These are phyloP conservation scores for Sarcodon aspratus DNA, from an alignment of 768 basidiomycete species.

Conservation along the genomic window DNA sequence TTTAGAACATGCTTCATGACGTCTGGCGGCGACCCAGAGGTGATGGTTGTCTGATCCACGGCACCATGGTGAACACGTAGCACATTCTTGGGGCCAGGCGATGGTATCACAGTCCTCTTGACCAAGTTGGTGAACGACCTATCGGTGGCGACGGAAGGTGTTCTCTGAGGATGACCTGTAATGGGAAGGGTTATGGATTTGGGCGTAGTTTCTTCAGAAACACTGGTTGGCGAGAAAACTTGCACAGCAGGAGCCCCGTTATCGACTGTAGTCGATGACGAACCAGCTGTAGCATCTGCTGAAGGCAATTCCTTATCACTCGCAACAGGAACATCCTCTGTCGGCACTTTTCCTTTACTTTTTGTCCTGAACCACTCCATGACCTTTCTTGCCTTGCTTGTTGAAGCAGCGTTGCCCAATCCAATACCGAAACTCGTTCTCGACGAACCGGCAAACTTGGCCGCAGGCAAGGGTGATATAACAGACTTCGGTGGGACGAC, in stretches of 20 bases:
- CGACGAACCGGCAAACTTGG: slow-evolving; percentile 14
- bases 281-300: not conserved
- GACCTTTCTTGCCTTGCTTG: slow-evolving; percentile 87
- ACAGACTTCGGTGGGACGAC: slow-evolving; percentile 6
- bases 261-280: slow-evolving; percentile 7
- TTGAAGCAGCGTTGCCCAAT: slow-evolving; percentile 48
- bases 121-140: slow-evolving; percentile 29
- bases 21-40: slow-evolving; percentile 71
- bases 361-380: slow-evolving; percentile 96
- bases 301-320: slow-evolving; percentile 8
- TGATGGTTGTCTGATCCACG: slow-evolving; percentile 84
- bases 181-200: slow-evolving; percentile 6
- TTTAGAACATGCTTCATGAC: slow-evolving; percentile 79
- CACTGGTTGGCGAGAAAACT: slow-evolving; percentile 4
- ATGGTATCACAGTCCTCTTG: not conserved
- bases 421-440: slow-evolving; percentile 9
- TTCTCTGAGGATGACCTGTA: slow-evolving; percentile 28
- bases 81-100: slow-evolving; percentile 28
- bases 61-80: slow-evolving; percentile 86
- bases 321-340: slow-evolving; percentile 15
- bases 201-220: slow-evolving; percentile 7
- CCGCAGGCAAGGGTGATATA: slow-evolving; percentile 9
- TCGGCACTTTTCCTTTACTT: slow-evolving; percentile 34
- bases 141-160: slow-evolving; percentile 33
- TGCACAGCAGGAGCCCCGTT: slow-evolving; percentile 1